phyloP scores from a whole-genome alignment of 2,329 filamentous ascomycete species.

The Diaporthe aspalathi region DNA sequence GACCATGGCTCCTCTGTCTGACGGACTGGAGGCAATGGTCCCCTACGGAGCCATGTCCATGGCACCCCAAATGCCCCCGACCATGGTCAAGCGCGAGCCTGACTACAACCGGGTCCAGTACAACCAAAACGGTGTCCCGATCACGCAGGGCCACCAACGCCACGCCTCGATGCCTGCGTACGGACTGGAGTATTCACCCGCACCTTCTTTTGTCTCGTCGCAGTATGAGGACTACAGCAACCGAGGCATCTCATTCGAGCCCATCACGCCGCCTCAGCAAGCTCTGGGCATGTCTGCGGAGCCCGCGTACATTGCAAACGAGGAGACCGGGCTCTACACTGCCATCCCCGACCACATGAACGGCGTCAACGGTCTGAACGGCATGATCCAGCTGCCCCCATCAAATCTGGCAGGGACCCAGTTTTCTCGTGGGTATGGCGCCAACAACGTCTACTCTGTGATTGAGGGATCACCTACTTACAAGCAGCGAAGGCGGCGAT shows the following conservation, averaged over 20 bases:
- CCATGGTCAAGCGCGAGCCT: slow-evolving; percentile 87
- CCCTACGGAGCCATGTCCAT: slow-evolving; percentile 77
- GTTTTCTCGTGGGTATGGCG: slow-evolving; percentile 78
- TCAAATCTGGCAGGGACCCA: slow-evolving; percentile 85
- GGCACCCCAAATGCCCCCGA: slow-evolving; percentile 75
- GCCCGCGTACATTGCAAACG: slow-evolving; percentile 97
- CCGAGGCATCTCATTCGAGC: slow-evolving; percentile 94
- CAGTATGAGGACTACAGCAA: slow-evolving; percentile 99
- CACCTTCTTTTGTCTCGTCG: slow-evolving; percentile 97
- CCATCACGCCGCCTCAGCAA: slow-evolving; percentile 95
- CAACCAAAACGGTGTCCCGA: slow-evolving; percentile 89
- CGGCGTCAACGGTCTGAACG: slow-evolving; percentile 80
- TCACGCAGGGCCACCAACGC: slow-evolving; percentile 86
- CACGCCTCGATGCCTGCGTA: slow-evolving; percentile 99
- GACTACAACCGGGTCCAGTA: slow-evolving; percentile 87
- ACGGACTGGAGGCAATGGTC: slow-evolving; percentile 79
- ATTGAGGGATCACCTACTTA: slow-evolving; percentile 99
- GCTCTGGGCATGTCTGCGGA: slow-evolving; percentile 83
- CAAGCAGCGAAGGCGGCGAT: slow-evolving; percentile 94
- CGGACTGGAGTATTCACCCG: slow-evolving; percentile 94
- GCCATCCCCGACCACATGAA: slow-evolving; percentile 88
- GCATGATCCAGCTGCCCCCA: slow-evolving; percentile 90
- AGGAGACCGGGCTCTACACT: slow-evolving; percentile 95
- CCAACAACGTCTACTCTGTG: slow-evolving; percentile 89
- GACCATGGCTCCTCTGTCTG: slow-evolving; percentile 66